Percentiles rank a stretch among this genome's conserved stretches.
phyloP scores from a whole-genome alignment of 345 rosid genomes.

The Zanthoxylum bungeanum region DNA sequence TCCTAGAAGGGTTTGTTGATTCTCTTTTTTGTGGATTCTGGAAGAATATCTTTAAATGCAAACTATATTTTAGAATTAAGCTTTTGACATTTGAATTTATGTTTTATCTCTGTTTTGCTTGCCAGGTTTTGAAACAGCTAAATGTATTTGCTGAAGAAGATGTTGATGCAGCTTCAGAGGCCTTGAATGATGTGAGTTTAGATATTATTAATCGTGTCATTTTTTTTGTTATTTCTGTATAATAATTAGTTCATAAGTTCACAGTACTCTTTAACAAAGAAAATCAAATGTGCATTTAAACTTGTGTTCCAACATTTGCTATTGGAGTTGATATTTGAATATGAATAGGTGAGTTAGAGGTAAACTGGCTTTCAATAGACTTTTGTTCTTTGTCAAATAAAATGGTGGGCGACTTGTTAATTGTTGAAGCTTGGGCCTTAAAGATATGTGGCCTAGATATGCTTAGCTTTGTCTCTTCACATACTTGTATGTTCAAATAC shows the following conservation, averaged over 20 bases:
- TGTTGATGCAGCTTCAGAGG: slow-evolving; percentile 67
- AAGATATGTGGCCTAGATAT: not conserved
- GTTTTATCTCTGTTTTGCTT: slow-evolving; percentile 1
- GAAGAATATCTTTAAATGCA: not conserved
- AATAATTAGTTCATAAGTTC: not conserved
- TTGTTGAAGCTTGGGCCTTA: not conserved
- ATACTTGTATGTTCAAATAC: not conserved
- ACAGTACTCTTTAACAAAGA: not conserved
- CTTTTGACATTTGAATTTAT: not conserved
- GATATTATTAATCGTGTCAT: not conserved
- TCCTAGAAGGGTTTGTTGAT: not conserved
- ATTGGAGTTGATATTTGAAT: not conserved
- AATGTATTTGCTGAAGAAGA: slow-evolving; percentile 76
- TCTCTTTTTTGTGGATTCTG: not conserved
- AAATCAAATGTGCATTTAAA: not conserved
- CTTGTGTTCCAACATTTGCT: not conserved
- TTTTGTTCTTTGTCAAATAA: not conserved
- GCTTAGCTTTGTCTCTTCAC: not conserved
- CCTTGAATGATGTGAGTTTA: slow-evolving; percentile 73
- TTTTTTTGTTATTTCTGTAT: not conserved
- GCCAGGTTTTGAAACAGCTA: slow-evolving; percentile 66
- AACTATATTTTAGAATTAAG: not conserved
- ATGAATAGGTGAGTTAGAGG: not conserved
- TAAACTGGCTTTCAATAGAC: not conserved
- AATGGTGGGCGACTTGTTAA: not conserved